Evolutionary conservation across 768 basidiomycete species (phyloP).

Genomic region (Suillus sp.): DNA sequence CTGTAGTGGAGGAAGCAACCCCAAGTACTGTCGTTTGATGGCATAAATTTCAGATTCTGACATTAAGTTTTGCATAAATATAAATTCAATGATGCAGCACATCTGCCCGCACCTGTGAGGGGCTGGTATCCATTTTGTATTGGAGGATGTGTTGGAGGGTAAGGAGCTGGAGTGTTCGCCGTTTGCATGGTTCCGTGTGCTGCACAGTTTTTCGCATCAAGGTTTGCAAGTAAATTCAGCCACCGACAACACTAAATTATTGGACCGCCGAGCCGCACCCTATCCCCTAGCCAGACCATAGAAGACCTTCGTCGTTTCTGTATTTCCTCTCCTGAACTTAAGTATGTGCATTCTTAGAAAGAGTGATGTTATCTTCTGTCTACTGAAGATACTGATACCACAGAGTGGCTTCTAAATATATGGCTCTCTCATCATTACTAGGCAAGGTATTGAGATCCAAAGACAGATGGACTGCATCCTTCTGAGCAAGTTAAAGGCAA

Average conservation of each 20-base stretch:
- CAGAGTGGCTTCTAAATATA: neutral
- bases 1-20: conserved; percentile 65
- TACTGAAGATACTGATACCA: neutral
- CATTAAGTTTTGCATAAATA: conserved; percentile 27
- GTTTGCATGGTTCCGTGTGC: conserved; percentile 65
- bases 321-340: neutral
- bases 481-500: neutral
- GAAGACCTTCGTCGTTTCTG: neutral
- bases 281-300: neutral
- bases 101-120: conserved; percentile 38
- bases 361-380: neutral
- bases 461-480: neutral
- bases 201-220: conserved; percentile 76
- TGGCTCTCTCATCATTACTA: neutral
- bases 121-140: conserved; percentile 39
- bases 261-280: neutral
- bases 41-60: conserved; percentile 50
- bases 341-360: neutral
- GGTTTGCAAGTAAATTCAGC: conserved; percentile 42
- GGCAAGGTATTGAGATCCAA: neutral
- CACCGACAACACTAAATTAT: neutral
- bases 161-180: conserved; percentile 41
- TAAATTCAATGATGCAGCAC: conserved; percentile 23
- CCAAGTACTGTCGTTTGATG: conserved; percentile 73
- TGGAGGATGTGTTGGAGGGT: conserved; percentile 37